Conservation (phyloP, 169 alveolate genomes). For the Eimeria sp. region DNA sequence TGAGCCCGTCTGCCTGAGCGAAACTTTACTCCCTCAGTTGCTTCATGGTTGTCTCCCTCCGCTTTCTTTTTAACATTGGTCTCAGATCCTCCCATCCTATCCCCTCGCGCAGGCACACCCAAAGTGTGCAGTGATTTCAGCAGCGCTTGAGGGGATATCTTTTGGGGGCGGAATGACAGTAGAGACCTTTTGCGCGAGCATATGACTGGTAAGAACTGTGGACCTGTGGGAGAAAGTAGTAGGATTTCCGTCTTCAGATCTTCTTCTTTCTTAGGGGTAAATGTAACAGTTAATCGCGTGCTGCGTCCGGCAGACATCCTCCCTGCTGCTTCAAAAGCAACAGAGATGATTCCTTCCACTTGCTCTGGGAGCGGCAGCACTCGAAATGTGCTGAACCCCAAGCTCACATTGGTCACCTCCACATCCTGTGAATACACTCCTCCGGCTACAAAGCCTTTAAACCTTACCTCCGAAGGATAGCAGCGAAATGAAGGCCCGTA, state of each 20-base stretch:
- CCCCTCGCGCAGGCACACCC: background rate
- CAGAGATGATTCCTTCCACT: constrained; percentile 77
- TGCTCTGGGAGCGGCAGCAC: constrained; percentile 80
- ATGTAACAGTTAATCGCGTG: constrained; percentile 40
- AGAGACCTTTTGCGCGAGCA: constrained; percentile 75
- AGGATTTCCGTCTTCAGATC: constrained; percentile 39
- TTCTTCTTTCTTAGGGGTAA: constrained; percentile 64
- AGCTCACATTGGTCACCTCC: constrained; percentile 78
- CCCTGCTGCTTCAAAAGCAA: constrained; percentile 76
- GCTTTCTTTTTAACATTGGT: background rate
- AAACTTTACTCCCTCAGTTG: background rate
- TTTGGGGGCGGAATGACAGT: constrained; percentile 61
- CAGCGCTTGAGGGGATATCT: constrained; percentile 51
- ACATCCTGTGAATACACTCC: constrained; percentile 43
- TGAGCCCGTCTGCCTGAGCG: background rate
- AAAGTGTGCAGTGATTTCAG: background rate
- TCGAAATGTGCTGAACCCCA: constrained; percentile 81
- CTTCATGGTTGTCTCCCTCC: background rate
- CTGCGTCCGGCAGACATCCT: constrained; percentile 81
- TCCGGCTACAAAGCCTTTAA: constrained; percentile 68
- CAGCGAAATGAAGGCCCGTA: constrained; percentile 72
- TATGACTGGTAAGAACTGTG: constrained; percentile 57
- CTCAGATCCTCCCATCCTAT: background rate
- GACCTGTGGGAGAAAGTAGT: constrained; percentile 79
- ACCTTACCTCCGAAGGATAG: constrained; percentile 43